Conservation (phyloP, 768 basidiomycete genomes). For the Dictyophora rubrovolvata region DNA sequence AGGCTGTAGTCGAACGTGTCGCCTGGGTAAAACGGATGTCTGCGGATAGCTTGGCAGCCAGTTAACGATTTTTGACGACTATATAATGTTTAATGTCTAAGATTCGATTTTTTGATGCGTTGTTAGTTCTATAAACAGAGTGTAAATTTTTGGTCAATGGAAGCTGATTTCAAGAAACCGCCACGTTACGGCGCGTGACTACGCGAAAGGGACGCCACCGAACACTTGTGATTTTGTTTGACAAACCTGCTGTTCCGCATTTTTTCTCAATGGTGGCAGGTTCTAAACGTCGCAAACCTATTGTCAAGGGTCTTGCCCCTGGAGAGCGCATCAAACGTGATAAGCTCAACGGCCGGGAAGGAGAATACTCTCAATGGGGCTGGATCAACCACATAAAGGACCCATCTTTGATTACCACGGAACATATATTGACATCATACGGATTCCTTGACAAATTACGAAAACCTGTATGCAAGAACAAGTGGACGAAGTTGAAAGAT, state of each 20-base stretch:
- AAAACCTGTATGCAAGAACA: conserved; percentile 49
- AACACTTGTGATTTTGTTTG: not conserved
- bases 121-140: too few species aligned
- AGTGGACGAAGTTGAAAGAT: conserved; percentile 26
- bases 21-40: not conserved
- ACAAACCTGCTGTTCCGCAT: conserved; percentile 7
- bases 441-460: conserved; percentile 47
- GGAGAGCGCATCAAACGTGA: conserved; percentile 56
- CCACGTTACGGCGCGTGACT: not conserved
- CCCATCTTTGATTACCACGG: conserved; percentile 48
- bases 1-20: not conserved
- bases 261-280: conserved; percentile 31
- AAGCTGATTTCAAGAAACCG: not conserved
- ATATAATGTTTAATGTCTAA: not conserved
- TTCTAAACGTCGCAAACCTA: conserved; percentile 44
- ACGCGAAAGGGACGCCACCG: not conserved
- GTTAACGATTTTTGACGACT: not conserved
- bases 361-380: conserved; percentile 50
- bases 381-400: conserved; percentile 66
- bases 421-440: conserved; percentile 58
- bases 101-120: too few species aligned
- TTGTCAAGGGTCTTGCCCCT: conserved; percentile 42
- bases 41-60: not conserved
- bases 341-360: conserved; percentile 31
- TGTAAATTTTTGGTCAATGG: too few species aligned